These are phyloP conservation scores for Ophiognomonia clavigignenti-juglandacearum DNA, from an alignment of 2,329 filamentous ascomycete species.

Conservation along the genomic window DNA sequence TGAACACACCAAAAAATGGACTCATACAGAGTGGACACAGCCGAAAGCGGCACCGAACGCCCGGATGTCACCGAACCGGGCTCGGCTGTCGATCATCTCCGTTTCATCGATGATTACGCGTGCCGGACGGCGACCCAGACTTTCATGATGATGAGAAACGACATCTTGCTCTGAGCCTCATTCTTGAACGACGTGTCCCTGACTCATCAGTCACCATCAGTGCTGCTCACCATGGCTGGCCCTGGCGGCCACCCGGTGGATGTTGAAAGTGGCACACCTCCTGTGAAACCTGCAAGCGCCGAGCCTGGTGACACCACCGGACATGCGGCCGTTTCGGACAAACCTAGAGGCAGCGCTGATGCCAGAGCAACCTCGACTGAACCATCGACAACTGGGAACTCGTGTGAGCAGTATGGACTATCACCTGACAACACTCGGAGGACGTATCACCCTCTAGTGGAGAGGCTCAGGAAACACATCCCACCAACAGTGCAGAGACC, in stretches of 20 bases:
- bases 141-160: neutral
- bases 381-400: neutral
- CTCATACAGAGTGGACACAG: neutral
- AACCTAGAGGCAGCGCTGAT: constrained; percentile 1
- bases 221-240: constrained; percentile 6
- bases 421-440: neutral
- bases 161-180: neutral
- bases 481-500: neutral
- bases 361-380: neutral
- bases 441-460: neutral
- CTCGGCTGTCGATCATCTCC: too few relatives aligned
- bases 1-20: too few relatives aligned
- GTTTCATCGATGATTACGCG: neutral
- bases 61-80: neutral
- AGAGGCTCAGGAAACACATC: constrained; percentile 1
- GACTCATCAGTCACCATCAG: too few relatives aligned
- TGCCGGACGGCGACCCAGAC: neutral
- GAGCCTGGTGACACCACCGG: neutral
- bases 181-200: neutral
- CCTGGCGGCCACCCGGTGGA: neutral
- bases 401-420: neutral
- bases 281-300: neutral
- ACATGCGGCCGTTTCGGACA: neutral
- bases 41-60: neutral
- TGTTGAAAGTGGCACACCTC: constrained; percentile 7